Conservation (phyloP, 352 stramenopile species). For the Phytophthora brassicae region DNA sequence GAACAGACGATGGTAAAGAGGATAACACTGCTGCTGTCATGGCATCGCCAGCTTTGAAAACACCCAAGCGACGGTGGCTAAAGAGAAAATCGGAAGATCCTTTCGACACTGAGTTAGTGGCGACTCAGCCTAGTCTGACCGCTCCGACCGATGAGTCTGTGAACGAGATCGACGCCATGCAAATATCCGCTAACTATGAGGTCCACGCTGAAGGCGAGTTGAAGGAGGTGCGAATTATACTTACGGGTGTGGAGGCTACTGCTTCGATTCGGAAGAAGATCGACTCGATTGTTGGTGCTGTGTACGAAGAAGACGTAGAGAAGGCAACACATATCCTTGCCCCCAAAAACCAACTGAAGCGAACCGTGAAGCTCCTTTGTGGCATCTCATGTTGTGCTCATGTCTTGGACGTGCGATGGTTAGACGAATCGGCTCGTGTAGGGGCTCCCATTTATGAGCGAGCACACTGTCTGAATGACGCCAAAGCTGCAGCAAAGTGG, state of each 20-base stretch:
- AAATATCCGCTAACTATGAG: constrained; percentile 22
- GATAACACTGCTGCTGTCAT: neutral
- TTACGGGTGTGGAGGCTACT: constrained; percentile 53
- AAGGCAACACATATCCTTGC: constrained; percentile 53
- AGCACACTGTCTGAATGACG: constrained; percentile 45
- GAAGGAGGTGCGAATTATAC: constrained; percentile 42
- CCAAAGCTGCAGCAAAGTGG: constrained; percentile 50
- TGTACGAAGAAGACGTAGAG: constrained; percentile 49
- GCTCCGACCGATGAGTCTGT: constrained; percentile 27
- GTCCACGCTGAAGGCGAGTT: constrained; percentile 4
- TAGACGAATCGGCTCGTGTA: constrained; percentile 52
- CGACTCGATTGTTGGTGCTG: constrained; percentile 37
- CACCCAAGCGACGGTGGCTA: constrained; percentile 38
- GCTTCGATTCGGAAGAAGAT: constrained; percentile 47
- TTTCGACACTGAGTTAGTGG: constrained; percentile 17
- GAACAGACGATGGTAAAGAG: neutral
- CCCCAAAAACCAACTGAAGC: constrained; percentile 46
- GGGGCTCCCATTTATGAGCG: constrained; percentile 38
- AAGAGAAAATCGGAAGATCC: constrained; percentile 41
- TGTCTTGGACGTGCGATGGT: constrained; percentile 58
- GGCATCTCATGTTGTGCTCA: constrained; percentile 55
- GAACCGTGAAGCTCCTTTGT: constrained; percentile 63
- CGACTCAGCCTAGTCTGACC: constrained; percentile 22
- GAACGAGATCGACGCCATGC: constrained; percentile 25
- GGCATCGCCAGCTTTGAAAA: constrained; percentile 30